These are phyloP conservation scores for Rosa chinensis DNA, from an alignment of 306 rosid genomes.

Conservation along the genomic window DNA sequence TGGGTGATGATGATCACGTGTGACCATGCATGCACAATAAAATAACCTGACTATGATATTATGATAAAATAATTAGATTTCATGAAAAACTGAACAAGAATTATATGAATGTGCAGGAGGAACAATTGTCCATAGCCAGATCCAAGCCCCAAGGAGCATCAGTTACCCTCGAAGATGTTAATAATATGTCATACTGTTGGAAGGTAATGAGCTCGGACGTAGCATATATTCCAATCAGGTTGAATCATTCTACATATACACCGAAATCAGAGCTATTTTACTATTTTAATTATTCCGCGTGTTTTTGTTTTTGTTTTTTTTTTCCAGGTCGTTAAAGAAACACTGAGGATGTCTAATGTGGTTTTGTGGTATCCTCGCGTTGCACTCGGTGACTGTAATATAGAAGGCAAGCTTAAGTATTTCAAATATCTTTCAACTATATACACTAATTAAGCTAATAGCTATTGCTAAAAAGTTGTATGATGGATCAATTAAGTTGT, in stretches of 20 bases:
- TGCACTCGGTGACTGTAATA: slow-evolving; percentile 56
- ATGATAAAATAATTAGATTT: too few relatives aligned
- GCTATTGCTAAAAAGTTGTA: not conserved
- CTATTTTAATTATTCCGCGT: too few relatives aligned
- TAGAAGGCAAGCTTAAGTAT: slow-evolving; percentile 43
- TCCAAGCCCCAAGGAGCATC: slow-evolving; percentile 50
- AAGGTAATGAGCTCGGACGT: slow-evolving; percentile 36
- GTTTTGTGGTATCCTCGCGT: slow-evolving; percentile 70
- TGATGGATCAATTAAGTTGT: not conserved
- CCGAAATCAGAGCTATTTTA: not conserved
- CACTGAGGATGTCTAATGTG: slow-evolving; percentile 68
- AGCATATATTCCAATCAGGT: not conserved
- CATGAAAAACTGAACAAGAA: not conserved
- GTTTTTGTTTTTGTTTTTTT: too few relatives aligned
- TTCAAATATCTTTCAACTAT: too few relatives aligned
- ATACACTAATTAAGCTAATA: too few relatives aligned
- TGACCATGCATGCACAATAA: too few relatives aligned
- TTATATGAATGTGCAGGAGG: slow-evolving; percentile 42
- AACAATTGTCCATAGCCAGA: slow-evolving; percentile 47
- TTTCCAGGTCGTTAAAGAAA: slow-evolving; percentile 66
- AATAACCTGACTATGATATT: too few relatives aligned
- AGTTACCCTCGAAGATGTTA: slow-evolving; percentile 54
- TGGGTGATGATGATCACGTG: too few relatives aligned
- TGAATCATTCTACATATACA: not conserved
- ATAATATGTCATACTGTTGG: slow-evolving; percentile 50